phyloP scores from a whole-genome alignment of 2,329 filamentous ascomycete genomes.

The Fusarium hostae region DNA sequence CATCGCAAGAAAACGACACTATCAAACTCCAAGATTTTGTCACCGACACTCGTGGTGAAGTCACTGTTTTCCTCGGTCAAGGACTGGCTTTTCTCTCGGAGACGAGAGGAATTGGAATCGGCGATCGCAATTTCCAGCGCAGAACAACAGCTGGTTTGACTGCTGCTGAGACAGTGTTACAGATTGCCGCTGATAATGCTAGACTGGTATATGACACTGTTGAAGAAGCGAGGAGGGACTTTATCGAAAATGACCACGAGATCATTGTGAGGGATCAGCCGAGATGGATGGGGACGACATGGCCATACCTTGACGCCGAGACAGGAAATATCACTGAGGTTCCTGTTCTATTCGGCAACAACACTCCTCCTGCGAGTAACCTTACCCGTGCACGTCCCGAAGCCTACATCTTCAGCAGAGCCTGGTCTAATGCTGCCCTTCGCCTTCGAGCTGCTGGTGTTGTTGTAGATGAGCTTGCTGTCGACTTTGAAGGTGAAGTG shows the following conservation, averaged over 20 bases:
- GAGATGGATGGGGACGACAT: constrained; percentile 23
- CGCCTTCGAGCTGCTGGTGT: constrained; percentile 43
- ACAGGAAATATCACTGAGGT: constrained; percentile 43
- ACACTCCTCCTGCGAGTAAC: constrained; percentile 43
- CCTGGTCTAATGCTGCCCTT: constrained; percentile 43
- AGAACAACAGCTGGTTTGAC: constrained; percentile 45
- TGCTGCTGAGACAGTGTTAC: constrained; percentile 40
- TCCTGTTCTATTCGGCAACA: constrained; percentile 44
- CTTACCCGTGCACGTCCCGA: constrained; percentile 46
- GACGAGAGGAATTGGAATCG: constrained; percentile 47
- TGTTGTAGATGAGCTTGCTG: constrained; percentile 36
- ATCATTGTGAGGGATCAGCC: constrained; percentile 39
- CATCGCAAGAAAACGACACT: constrained; percentile 20
- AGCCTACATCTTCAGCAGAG: constrained; percentile 47
- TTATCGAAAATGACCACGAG: constrained; percentile 40
- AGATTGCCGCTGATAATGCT: constrained; percentile 46
- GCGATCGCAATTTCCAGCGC: constrained; percentile 46
- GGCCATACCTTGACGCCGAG: constrained; percentile 39
- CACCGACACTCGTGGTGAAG: constrained; percentile 45
- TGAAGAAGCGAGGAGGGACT: constrained; percentile 41
- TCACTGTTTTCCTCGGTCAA: constrained; percentile 44
- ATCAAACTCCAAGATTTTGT: constrained; percentile 46
- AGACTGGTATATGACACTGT: constrained; percentile 42
- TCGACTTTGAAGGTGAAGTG: constrained; percentile 40
- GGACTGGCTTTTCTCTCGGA: constrained; percentile 47